Conservation (phyloP, 1,284 basidiomycete species). For the Rhizoctonia solani region DNA sequence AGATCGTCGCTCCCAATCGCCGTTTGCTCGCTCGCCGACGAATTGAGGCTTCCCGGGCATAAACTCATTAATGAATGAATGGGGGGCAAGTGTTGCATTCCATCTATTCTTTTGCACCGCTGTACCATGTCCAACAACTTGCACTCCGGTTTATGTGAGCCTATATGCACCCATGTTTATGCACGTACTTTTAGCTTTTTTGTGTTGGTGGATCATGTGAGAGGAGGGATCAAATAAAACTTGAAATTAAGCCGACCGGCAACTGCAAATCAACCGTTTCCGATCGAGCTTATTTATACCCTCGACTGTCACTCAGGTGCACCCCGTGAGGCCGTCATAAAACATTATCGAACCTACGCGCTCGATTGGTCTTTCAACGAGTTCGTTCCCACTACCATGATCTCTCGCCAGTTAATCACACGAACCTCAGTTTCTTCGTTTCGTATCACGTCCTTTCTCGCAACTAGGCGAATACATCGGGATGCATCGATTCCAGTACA, state of each 20-base stretch:
- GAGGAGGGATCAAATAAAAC: conserved; percentile 4
- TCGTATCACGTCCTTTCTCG: background rate
- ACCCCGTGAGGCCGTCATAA: no score
- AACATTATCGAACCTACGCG: background rate
- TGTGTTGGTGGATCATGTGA: background rate
- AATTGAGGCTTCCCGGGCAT: conserved; percentile 71
- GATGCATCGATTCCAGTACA: conserved; percentile 1
- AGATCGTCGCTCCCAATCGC: conserved; percentile 68
- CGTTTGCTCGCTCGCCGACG: conserved; percentile 80
- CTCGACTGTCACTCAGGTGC: background rate
- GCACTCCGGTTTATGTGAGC: conserved; percentile 18
- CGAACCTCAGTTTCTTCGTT: background rate
- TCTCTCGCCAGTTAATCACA: background rate
- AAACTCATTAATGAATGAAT: conserved; percentile 2
- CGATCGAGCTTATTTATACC: background rate
- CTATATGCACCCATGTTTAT: conserved; percentile 29
- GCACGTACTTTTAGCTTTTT: conserved; percentile 18
- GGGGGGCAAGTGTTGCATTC: conserved; percentile 4
- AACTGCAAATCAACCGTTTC: background rate
- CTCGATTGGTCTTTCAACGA: background rate
- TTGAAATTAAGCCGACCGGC: conserved; percentile 9
- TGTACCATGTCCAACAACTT: conserved; percentile 20
- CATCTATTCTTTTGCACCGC: background rate
- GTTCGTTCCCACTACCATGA: background rate
- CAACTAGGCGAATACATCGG: background rate